phyloP scores from a whole-genome alignment of 2,329 filamentous ascomycete species.

The Elsinoe perseae region DNA sequence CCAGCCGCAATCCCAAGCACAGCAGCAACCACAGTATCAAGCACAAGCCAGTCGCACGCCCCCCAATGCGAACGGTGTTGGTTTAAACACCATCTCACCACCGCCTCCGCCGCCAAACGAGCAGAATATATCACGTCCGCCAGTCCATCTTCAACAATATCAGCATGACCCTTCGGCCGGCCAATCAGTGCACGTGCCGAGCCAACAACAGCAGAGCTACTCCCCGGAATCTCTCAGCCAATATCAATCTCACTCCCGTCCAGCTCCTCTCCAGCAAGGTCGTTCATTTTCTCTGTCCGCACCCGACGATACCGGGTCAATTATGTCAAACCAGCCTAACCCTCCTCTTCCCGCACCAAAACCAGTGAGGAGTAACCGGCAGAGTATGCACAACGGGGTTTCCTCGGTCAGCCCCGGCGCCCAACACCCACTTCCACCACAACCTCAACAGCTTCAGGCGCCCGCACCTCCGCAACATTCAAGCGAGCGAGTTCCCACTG shows the following conservation, averaged over 20 bases:
- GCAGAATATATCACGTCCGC: constrained; percentile 10
- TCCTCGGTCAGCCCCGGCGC: constrained; percentile 8
- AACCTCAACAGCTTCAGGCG: constrained; percentile 22
- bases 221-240: constrained; percentile 14
- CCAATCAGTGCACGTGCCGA: constrained; percentile 15
- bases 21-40: constrained; percentile 16
- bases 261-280: neutral
- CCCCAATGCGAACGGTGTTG: constrained; percentile 13
- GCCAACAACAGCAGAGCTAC: constrained; percentile 12
- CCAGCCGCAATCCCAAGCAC: constrained; percentile 16
- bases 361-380: constrained; percentile 26
- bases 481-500: constrained; percentile 20
- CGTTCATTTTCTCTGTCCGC: constrained; percentile 15
- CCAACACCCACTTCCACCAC: constrained; percentile 18
- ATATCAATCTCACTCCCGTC: constrained; percentile 16
- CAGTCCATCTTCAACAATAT: constrained; percentile 4
- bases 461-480: constrained; percentile 19
- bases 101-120: constrained; percentile 10
- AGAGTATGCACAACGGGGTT: constrained; percentile 29
- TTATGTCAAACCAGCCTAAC: constrained; percentile 28
- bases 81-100: constrained; percentile 8
- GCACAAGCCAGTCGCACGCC: constrained; percentile 13
- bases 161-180: constrained; percentile 13
- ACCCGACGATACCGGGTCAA: constrained; percentile 24
- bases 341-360: constrained; percentile 25